Evolutionary conservation across 768 basidiomycete species (phyloP), one percentile per base, ranked within the genome.

Genomic region (Hydnomerulius pinastri): DNA sequence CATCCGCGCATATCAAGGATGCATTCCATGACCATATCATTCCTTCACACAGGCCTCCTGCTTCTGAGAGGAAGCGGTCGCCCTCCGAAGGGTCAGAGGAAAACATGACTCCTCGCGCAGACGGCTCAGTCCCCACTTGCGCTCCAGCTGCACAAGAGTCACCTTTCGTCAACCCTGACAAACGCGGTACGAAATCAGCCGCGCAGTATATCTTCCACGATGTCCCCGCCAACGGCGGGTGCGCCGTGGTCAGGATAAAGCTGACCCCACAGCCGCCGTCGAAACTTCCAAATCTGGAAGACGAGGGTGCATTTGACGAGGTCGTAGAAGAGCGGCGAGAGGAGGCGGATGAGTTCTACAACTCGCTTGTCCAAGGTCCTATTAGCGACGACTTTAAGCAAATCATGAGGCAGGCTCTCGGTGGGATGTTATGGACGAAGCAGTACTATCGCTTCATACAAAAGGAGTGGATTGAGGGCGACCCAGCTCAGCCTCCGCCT

Each of bases 1-100:
- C 80, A 44, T 84, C 85, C 0, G 78, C 81, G 2, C 94, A 86
- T 62, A 90, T 90, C 62, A 99, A 99, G 72, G 97, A 99, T 64
- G 95, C 90, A 10, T 99, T 99, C 77, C 96, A 99, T 61, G 95
- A 99, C 69, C 92, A 98, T 67, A 92, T 99, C 67, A 86, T 99
- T 57, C 84, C 85, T 1, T 78, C 77, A 5, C 96, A 98, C 68
- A 85, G 91, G 35, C 88, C 88, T 5, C 72, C 74, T 60, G 68
- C 63, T 13, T 70, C 76, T 3, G 76, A 81, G 17, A 72, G 70
- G 0, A 65, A 61, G 18, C 47, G 36, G 23, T 48, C 46, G 2
- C 17, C 38, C 36, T 50, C 48, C 20, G n/a, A 48, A 39, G 42
- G 27, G 50, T 33, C 29, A 2, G 20, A 43, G 18, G 13, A 12